Evolutionary conservation across 495 filamentous ascomycete genomes (phyloP).

Genomic region (Amphirosellinia nigrospora): DNA sequence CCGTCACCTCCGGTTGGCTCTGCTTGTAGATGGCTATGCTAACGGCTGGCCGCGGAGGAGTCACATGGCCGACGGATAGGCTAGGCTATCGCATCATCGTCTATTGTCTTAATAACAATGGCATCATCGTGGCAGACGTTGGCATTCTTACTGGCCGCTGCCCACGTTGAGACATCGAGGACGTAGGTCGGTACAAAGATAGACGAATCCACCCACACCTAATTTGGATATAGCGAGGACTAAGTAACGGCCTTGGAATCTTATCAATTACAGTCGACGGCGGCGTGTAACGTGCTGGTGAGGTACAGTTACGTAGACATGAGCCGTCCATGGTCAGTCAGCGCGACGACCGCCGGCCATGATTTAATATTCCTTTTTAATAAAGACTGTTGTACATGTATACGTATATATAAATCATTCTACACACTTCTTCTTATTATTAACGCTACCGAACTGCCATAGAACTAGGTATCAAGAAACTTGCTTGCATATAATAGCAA

Average conservation of each 20-base stretch:
- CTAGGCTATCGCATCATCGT: conserved; percentile 13
- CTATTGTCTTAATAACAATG: conserved; percentile 9
- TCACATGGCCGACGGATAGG: conserved; percentile 9
- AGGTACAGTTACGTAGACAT: background rate
- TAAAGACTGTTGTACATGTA: background rate
- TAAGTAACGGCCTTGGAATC: background rate
- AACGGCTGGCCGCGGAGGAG: conserved; percentile 1
- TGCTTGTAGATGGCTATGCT: background rate
- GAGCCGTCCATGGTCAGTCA: background rate
- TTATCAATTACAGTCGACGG: conserved; percentile 4
- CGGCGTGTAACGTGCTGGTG: too few species aligned
- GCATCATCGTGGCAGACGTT: conserved; percentile 14
- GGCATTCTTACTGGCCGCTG: conserved; percentile 9
- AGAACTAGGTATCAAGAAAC: background rate
- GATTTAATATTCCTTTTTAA: background rate
- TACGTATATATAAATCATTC: background rate
- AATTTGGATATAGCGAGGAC: background rate
- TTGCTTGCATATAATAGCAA: background rate
- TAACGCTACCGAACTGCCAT: background rate
- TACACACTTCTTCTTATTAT: background rate
- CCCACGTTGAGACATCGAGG: background rate
- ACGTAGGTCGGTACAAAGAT: background rate
- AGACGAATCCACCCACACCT: conserved; percentile 1
- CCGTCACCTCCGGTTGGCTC: background rate
- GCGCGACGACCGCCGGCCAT: background rate